Base-by-base conservation (phyloP, 2,329 filamentous ascomycete species). In the Phoma sp. region DNA sequence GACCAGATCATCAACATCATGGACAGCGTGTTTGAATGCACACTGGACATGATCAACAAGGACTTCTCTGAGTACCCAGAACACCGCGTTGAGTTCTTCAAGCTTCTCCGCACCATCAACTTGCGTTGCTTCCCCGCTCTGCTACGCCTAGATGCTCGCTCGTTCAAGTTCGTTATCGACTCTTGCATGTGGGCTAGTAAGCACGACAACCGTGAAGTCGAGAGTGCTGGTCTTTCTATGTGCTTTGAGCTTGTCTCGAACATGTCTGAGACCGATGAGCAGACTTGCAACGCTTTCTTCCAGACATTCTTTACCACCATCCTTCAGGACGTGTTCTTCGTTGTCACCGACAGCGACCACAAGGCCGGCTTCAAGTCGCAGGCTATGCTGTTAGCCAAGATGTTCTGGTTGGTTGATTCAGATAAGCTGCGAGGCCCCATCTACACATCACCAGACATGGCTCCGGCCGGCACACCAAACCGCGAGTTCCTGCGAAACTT, bases 161-260 rank as follows among this genome's bases (percentile, higher is more conserved):
- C 97, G 73, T 99, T 99, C 86, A 99, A 99, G 80, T 96, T 98
- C 72, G 93, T 99, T 68, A 98, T 99, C 64, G 95, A 99, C 76
- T 96, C 93, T 29, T 99, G 96, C 82, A 92, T 98, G 84, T 99
- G 95, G 96, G 95, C 96, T n/a, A 97, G 93, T 81, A 99, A 99
- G 82, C 95, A 99, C 77, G 95, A 99, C 80, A 99, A 99, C 78
- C 90, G 95, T 56, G 92, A 97, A 72, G 95, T 99, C 25, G 95
- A 99, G 77, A 92, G 91, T 64, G 96, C 95, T 32, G 95, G 95
- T 56, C 86, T 99, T 57, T 95, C 93, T 77, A 99, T 99, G 95
- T 98, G 93, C 76, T 86, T 96, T 64, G 95, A 99, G 78, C 83
- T 99, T 61, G 93, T 99, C 74, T 93, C 90, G 77, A 99, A 99